These are phyloP conservation scores for Camelina neglecta DNA, from an alignment of 345 rosid genomes.

Conservation along the genomic window DNA sequence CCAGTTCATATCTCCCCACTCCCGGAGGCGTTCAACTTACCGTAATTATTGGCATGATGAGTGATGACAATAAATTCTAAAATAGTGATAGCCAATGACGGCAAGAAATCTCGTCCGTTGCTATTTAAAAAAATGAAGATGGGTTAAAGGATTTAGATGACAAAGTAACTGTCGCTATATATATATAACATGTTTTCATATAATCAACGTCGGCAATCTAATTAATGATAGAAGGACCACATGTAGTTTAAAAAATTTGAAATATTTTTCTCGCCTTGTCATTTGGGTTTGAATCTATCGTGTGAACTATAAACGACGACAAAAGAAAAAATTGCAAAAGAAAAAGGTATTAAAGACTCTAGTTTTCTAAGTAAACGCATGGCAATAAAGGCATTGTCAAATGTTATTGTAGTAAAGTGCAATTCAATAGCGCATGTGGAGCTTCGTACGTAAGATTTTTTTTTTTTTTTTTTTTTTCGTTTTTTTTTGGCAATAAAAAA, in stretches of 20 bases:
- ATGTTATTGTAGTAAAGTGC: background rate
- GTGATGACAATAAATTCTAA: no score
- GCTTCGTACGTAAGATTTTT: background rate
- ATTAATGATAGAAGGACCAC: background rate
- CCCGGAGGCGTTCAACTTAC: no score
- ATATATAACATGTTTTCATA: no score
- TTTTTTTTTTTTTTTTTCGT: no score
- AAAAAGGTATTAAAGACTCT: background rate
- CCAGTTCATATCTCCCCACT: no score
- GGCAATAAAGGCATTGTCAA: background rate
- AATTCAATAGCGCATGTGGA: background rate
- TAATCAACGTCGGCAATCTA: no score
- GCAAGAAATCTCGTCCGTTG: no score
- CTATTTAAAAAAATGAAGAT: no score
- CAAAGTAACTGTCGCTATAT: no score
- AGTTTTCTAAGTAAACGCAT: constrained; percentile 2
- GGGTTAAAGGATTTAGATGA: no score
- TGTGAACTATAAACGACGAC: background rate
- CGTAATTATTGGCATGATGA: no score
- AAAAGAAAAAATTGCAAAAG: background rate
- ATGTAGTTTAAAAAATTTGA: background rate
- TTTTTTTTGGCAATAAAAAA: background rate
- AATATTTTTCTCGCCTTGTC: background rate
- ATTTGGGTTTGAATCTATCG: background rate
- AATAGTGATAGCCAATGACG: no score